Base-by-base conservation (phyloP, 352 stramenopile genomes). In the Phytophthora syringae region DNA sequence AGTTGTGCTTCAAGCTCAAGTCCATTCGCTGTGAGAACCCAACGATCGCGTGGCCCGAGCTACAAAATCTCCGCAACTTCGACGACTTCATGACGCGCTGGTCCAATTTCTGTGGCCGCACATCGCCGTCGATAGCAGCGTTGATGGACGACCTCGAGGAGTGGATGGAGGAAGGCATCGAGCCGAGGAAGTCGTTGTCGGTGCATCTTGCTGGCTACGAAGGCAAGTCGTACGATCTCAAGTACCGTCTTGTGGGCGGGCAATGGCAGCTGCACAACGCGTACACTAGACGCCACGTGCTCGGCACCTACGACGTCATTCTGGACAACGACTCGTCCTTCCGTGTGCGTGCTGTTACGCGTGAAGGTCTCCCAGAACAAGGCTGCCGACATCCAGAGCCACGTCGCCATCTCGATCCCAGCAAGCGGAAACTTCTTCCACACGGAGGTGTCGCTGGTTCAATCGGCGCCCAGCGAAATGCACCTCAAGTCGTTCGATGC, bases 191-290 rank as follows among this genome's bases (percentile, higher is more conserved):
- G 21, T 21, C 20, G n/a, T 12, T 79, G 21, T 64, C 64, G 7
- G 45, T 79, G n/a, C 64, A 79, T 50, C 16, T 84, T 44, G 48
- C 52, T 22, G 43, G 37, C 12, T 44, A 45, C 5, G 15, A 52
- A 48, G 44, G 48, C 5, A 47, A 42, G 3, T 64, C 45, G 3
- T 79, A 67, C 44, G 57, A 76, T 9, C 24, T 88, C 18, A 88
- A 85, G 57, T 88, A 77, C 30, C 53, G 62, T 40, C 52, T 77
- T n/a, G 54, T 71, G 3, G 52, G 77, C 24, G 70, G 71, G 3
- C 30, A 75, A 9, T 84, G 76, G 76, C 48, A 76, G 7, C 43
- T 77, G 15, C 42, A 61, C 24, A 52, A 52, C 3, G 32, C 36
- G 10, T 68, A 72, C 32, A 44, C 15, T 0, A 40, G 48, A 47